A percentile compares a stretch with the other conserved stretches of the same genome.
Conservation (phyloP, 371 early-diverging fungal genomes). For the Neoconidiobolus thromboides region DNA sequence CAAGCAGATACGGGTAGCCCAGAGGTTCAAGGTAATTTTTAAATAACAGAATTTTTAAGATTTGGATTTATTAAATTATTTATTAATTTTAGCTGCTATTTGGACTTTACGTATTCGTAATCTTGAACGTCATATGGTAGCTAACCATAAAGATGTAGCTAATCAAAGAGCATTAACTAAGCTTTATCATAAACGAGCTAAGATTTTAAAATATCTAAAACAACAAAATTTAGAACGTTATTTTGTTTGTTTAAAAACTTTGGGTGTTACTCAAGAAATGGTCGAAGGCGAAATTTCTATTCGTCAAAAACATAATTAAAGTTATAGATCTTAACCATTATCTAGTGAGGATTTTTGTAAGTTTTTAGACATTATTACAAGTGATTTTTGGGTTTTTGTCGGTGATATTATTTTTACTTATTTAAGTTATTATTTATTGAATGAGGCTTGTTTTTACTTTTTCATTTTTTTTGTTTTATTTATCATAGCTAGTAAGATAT, state of each 20-base stretch:
- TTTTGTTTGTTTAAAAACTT: constrained; percentile 37
- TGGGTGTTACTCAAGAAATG: constrained; percentile 46
- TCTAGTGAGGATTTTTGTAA: too few species aligned
- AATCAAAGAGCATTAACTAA: constrained; percentile 61
- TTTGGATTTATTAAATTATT: constrained; percentile 1
- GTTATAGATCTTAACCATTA: too few species aligned
- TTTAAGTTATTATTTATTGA: too few species aligned
- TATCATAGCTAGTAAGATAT: too few species aligned
- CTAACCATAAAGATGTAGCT: constrained; percentile 67
- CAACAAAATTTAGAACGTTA: constrained; percentile 47
- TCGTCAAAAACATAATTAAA: constrained; percentile 11
- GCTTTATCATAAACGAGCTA: constrained; percentile 61
- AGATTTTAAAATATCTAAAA: constrained; percentile 77
- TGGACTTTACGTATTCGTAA: constrained; percentile 79
- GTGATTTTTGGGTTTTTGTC: too few species aligned
- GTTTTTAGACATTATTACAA: too few species aligned
- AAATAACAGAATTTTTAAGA: not conserved
- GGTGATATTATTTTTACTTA: too few species aligned
- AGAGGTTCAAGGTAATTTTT: constrained; percentile 70
- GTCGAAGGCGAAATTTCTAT: constrained; percentile 49
- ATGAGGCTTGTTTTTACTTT: too few species aligned
- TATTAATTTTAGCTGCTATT: constrained; percentile 48
- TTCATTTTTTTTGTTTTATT: too few species aligned
- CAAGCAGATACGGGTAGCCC: constrained; percentile 79
- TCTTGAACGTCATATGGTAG: constrained; percentile 53